Evolutionary conservation across 2,329 filamentous ascomycete genomes (phyloP), one percentile per base, ranked within the genome.

Genomic region (Camillea tinctor): DNA sequence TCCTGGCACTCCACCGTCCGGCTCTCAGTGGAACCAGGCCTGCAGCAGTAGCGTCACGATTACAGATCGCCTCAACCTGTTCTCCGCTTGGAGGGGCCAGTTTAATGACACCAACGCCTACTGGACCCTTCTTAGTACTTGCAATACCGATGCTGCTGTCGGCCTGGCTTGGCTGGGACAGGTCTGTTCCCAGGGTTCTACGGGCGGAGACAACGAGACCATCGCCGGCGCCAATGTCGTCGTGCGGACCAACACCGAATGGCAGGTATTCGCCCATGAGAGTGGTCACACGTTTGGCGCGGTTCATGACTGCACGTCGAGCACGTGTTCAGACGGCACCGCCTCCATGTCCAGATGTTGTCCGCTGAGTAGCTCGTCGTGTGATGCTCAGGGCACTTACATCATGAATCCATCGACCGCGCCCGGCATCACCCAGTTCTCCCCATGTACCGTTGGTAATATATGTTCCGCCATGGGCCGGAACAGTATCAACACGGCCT

Each of bases 361-460:
- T 69, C 95, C 93, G 0, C 80, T 97, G 7, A 90, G 82, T 67
- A 70, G 79, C 8, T 74, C 63, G 50, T 81, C 78, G 0, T 99
- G 95, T 74, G 81, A 96, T 74, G 95, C 95, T 21, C 79, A 82
- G 50, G 88, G 85, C n/a, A 76, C 83, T 61, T 99, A 87, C 77
- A 93, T 99, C 75, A 99, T 99, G 95, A 98, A 98, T 73, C 95
- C 95, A 0, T 95, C 91, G 11, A 95, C 94, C 1, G 84, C 83
- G 13, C 74, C 80, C 8, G 84, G 86, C 59, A 92, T 97, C 72
- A 89, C 83, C 0, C 79, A 83, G 50, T 99, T 99, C 77, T 97
- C 93, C 0, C 84, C 89, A 1, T 99, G 95, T 79, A 90, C 88
- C 22, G 84, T 99, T 66, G 95, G 95, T 64, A 98, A 98, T 72